phyloP scores from a whole-genome alignment of 2,329 filamentous ascomycete species.

The Penicillium sp. region DNA sequence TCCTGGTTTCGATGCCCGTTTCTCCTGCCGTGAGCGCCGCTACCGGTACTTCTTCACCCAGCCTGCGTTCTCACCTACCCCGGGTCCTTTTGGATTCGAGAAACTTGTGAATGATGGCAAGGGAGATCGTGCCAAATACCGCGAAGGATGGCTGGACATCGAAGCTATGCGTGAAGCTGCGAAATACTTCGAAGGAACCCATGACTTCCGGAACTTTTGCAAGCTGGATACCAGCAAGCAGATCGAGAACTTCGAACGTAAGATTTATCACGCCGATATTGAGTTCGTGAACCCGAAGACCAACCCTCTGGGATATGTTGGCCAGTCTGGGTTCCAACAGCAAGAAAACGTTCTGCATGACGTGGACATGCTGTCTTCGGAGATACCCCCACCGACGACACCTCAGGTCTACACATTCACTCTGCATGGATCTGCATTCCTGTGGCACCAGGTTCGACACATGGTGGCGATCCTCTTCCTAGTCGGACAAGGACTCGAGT shows the following conservation, averaged over 20 bases:
- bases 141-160: slow-evolving; percentile 82
- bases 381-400: slow-evolving; percentile 32
- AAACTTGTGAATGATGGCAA: slow-evolving; percentile 24
- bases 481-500: slow-evolving; percentile 83
- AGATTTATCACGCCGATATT: slow-evolving; percentile 78
- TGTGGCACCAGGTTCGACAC: slow-evolving; percentile 97
- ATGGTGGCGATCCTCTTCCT: slow-evolving; percentile 93
- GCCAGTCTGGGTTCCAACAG: slow-evolving; percentile 47
- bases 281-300: slow-evolving; percentile 61
- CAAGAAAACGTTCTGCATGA: slow-evolving; percentile 17
- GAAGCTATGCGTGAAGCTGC: slow-evolving; percentile 82
- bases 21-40: slow-evolving; percentile 85
- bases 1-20: slow-evolving; percentile 80
- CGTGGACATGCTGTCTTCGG: slow-evolving; percentile 15
- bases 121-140: slow-evolving; percentile 33
- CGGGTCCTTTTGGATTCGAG: slow-evolving; percentile 54
- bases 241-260: slow-evolving; percentile 76
- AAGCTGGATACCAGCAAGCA: slow-evolving; percentile 90
- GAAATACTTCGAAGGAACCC: slow-evolving; percentile 73
- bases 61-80: slow-evolving; percentile 74
- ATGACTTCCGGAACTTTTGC: slow-evolving; percentile 97
- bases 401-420: slow-evolving; percentile 82
- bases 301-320: slow-evolving; percentile 59
- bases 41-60: slow-evolving; percentile 99
- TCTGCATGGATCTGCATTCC: slow-evolving; percentile 85